A percentile compares a stretch with the other conserved stretches of the same genome.
Evolutionary conservation across 2,329 filamentous ascomycete genomes (phyloP).

Genomic region (Scopulariopsis brevicaulis): DNA sequence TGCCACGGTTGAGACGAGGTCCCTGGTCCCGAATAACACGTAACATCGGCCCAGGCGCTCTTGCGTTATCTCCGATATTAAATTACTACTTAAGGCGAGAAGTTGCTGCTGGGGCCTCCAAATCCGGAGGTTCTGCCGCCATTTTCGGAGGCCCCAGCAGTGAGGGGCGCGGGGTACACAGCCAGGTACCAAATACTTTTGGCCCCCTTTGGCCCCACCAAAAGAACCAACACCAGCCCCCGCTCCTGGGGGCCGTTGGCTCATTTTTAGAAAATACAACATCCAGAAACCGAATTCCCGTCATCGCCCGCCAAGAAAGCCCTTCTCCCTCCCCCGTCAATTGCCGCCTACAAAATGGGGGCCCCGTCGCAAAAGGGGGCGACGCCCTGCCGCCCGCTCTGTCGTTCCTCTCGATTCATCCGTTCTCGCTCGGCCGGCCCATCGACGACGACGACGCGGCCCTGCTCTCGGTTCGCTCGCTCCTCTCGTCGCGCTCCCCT

Average conservation of each 20-base stretch:
- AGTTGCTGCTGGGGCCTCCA: neutral
- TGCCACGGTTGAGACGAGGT: no score
- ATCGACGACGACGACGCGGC: neutral
- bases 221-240: neutral
- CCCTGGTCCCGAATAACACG: no score
- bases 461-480: neutral
- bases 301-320: neutral
- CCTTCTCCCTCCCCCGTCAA: neutral
- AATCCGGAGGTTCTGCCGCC: conserved; percentile 1
- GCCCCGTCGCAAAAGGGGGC: neutral
- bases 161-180: neutral
- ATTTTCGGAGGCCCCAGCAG: neutral
- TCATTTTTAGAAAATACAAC: neutral
- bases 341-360: neutral
- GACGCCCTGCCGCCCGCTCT: neutral
- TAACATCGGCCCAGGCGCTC: no score
- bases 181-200: neutral
- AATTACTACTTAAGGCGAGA: neutral
- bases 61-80: neutral
- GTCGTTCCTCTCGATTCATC: neutral
- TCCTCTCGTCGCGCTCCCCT: neutral
- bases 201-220: neutral
- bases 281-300: neutral
- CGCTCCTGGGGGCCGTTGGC: neutral
- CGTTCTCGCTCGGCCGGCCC: neutral